Evolutionary conservation across 768 basidiomycete species (phyloP).

Genomic region (Gymnopilus junonius): DNA sequence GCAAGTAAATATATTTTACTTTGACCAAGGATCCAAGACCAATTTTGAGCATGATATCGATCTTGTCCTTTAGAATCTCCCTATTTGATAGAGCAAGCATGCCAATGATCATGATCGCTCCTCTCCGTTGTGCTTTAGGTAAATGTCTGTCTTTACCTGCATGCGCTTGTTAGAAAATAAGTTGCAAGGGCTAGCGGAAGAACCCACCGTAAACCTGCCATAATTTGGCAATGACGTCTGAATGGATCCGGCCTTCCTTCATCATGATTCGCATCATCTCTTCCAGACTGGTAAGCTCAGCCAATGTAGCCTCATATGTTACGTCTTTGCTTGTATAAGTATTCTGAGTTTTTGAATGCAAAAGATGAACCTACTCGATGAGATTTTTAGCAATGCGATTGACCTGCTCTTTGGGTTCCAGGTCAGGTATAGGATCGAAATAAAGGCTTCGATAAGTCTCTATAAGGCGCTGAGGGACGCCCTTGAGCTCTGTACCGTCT

Average conservation of each 20-base stretch:
- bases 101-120: constrained; percentile 94
- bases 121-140: constrained; percentile 85
- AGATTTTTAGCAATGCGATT: constrained; percentile 95
- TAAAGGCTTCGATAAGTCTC: constrained; percentile 90
- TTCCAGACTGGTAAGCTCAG: constrained; percentile 94
- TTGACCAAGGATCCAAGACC: constrained; percentile 86
- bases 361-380: constrained; percentile 75
- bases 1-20: constrained; percentile 43
- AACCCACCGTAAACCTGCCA: constrained; percentile 95
- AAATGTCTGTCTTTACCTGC: constrained; percentile 76
- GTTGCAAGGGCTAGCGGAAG: neutral
- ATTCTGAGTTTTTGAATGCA: neutral
- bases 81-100: constrained; percentile 92
- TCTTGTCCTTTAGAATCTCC: constrained; percentile 73
- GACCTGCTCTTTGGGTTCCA: constrained; percentile 84
- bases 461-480: constrained; percentile 82
- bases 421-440: constrained; percentile 79
- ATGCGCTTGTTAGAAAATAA: neutral
- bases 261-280: constrained; percentile 98
- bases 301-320: constrained; percentile 92
- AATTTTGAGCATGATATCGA: constrained; percentile 84
- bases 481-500: constrained; percentile 77
- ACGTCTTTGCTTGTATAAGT: constrained; percentile 51
- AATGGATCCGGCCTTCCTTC: constrained; percentile 82
- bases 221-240: constrained; percentile 85